Base-by-base conservation (phyloP, 2,329 filamentous ascomycete species). In the Zasmidium cellare region DNA sequence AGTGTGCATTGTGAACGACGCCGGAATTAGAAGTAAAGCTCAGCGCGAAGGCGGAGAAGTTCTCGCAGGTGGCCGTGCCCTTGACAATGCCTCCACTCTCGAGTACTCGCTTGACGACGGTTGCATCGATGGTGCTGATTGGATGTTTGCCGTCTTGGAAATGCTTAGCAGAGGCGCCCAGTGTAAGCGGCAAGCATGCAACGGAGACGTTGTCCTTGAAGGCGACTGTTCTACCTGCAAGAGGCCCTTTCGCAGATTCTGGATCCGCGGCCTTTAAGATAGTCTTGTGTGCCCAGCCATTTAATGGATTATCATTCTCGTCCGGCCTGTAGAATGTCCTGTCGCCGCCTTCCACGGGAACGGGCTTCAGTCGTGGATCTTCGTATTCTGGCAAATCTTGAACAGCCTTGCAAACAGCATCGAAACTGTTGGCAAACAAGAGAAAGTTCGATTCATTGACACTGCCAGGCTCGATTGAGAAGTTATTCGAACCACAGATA, bases 181-280 rank as follows among this genome's bases (percentile, higher is more conserved):
- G 69, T 2, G 76, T 74, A n/a, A 76, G 71, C 11, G 77, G 77
- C 24, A 81, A 71, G 3, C 74, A 76, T 0, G 73, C 76, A 1
- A 82, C 71, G 3, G 74, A 74, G 11, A 81, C 75, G 58, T 80
- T 81, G 65, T 81, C 80, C 61, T 81, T 82, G 53, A 81, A 65
- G 3, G 72, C 76, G 9, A 81, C 53, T 3, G 68, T 74, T 47
- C 61, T 65, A 14, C 70, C 72, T 16, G 60, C 53, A 2, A 75
- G 67, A 14, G 51, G 56, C 12, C 62, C 61, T 31, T 49, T 52
- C 14, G 48, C 52, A 19, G 59, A 69, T 16, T 58, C 52, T 3
- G 70, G 69, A 45, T 57, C 57, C 2, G 64, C 56, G 6, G 72
- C 65, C n/a, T 59, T 63, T 12, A 77, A 64, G 2, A 66, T 62